Percentiles rank a stretch among this genome's conserved stretches.
These are phyloP conservation scores for Nidularia sp. DNA, from an alignment of 768 basidiomycete genomes.

Conservation along the genomic window DNA sequence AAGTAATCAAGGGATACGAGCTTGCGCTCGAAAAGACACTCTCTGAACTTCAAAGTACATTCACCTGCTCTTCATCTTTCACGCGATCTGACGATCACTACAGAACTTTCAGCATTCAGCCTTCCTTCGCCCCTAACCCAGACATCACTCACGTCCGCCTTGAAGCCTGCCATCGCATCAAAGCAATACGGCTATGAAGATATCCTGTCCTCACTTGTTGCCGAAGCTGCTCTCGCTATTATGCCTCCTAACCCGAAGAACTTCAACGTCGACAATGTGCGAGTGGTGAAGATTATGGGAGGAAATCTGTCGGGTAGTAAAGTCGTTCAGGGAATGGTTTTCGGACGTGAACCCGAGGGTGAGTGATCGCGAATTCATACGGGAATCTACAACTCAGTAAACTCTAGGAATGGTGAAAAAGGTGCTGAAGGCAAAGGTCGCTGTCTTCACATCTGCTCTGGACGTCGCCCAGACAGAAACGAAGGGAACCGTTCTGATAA, in stretches of 20 bases:
- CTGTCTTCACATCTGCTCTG: constrained; percentile 89
- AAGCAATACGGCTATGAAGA: constrained; percentile 98
- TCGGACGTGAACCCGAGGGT: constrained; percentile 95
- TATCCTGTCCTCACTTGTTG: constrained; percentile 73
- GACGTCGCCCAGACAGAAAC: constrained; percentile 98
- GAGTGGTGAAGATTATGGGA: constrained; percentile 99
- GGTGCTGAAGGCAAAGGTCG: constrained; percentile 83
- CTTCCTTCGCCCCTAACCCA: constrained; percentile 71
- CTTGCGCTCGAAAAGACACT: constrained; percentile 82
- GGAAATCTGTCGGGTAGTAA: constrained; percentile 79
- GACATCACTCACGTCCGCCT: constrained; percentile 65
- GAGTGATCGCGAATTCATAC: constrained; percentile 9
- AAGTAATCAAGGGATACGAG: constrained; percentile 94
- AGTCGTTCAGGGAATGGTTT: constrained; percentile 97
- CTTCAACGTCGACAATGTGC: constrained; percentile 98
- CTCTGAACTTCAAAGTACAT: constrained; percentile 87
- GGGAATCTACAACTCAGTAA: neutral
- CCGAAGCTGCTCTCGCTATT: constrained; percentile 88
- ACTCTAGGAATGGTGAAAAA: constrained; percentile 75
- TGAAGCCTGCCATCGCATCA: constrained; percentile 90
- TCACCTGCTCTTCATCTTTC: neutral
- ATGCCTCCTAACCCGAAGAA: constrained; percentile 87
- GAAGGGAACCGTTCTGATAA: constrained; percentile 95
- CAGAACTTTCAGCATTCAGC: constrained; percentile 67
- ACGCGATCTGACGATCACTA: constrained; percentile 8